Base-by-base conservation (phyloP, 2,329 filamentous ascomycete species). In the Fusarium sp. region DNA sequence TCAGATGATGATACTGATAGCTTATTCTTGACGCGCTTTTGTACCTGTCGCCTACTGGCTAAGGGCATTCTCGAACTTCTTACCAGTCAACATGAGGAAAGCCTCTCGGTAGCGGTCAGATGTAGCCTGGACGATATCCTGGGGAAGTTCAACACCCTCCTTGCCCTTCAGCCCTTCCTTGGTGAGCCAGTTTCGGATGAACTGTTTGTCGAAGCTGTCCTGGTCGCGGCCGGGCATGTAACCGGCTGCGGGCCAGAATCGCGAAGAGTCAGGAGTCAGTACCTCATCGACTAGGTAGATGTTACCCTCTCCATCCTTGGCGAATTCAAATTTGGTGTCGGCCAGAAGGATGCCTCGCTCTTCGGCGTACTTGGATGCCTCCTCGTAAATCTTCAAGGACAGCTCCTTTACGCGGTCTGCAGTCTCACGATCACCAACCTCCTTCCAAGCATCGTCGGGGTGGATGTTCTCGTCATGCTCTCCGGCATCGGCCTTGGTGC, bases 171-270 rank as follows among this genome's bases (percentile, higher is more conserved):
- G 79, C 1, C 91, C 92, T 64, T 91, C 84, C 48, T 79, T 81
- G 4, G 89, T 91, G 75, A 97, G 79, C 92, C 93, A 97, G 81
- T 97, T 91, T 46, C 94, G 85, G 72, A 97, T 79, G 75, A 87
- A 91, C 80, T 94, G 92, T 84, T 98, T 98, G 78, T 97, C 94
- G 71, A 94, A 95, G 80, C 92, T 95, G 61, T 91, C 86, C 83
- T 97, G 94, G 54, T 91, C 86, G 62, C 85, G 85, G 1, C 94
- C 94, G 20, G 64, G 68, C 56, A 92, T 81, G 77, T 71, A 69
- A 25, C 85, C 85, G 41, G 89, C 89, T 69, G 87, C 88, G 1
- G 90, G 90, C 94, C 94, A 98, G 85, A 97, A 97, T 16, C 94
- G 88, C 44, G 91, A 94, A 58, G 88, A 91, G 77, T 93, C 91